Evolutionary conservation across 2,329 filamentous ascomycete species (phyloP).

Genomic region (Pseudogymnoascus sp.): DNA sequence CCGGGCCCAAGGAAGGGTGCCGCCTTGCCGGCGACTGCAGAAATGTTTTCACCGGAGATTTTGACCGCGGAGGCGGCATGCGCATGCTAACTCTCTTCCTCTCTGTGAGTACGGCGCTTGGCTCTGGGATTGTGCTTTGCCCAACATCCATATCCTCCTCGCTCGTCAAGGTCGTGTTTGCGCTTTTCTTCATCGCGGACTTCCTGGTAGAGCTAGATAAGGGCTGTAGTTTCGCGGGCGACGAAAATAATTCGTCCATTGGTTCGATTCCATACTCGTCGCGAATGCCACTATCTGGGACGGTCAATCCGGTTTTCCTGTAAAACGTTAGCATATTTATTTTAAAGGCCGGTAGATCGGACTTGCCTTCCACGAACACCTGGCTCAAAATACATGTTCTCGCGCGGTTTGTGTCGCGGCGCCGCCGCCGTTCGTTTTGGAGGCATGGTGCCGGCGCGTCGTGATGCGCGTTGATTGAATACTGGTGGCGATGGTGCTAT

Average conservation of each 20-base stretch:
- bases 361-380: constrained; percentile 45
- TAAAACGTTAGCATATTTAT: constrained; percentile 20
- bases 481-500: not conserved
- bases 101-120: constrained; percentile 38
- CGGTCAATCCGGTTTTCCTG: constrained; percentile 83
- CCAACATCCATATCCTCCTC: constrained; percentile 59
- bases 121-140: constrained; percentile 50
- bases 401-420: constrained; percentile 27
- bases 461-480: constrained; percentile 4
- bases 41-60: constrained; percentile 32
- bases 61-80: constrained; percentile 30
- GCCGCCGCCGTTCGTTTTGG: constrained; percentile 15
- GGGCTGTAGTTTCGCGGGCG: constrained; percentile 59
- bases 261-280: constrained; percentile 92
- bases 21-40: constrained; percentile 31
- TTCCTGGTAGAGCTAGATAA: constrained; percentile 20
- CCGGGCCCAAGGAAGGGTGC: constrained; percentile 28
- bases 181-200: constrained; percentile 16
- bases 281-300: constrained; percentile 71
- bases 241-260: constrained; percentile 82
- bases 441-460: constrained; percentile 5
- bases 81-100: constrained; percentile 27
- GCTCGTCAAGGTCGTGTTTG: constrained; percentile 41
- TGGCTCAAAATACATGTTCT: constrained; percentile 45
- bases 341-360: not conserved